Percentiles rank a stretch among this genome's conserved stretches.
Evolutionary conservation across 75 land plant species (phyloP).

Genomic region (Selaginella moellendorffii): DNA sequence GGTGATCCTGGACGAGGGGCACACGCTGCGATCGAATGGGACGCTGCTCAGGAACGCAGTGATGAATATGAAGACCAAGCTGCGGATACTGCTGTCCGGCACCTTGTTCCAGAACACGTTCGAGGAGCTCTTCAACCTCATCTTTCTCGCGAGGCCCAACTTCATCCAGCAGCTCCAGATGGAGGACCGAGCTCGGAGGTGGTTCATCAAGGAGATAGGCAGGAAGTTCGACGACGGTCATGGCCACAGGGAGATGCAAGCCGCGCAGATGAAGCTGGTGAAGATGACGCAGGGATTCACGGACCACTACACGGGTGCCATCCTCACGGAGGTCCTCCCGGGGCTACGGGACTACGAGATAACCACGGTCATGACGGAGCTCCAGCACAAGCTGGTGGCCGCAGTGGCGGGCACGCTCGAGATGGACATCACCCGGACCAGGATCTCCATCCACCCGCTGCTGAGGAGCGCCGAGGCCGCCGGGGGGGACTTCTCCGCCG

Average conservation of each 20-base stretch:
- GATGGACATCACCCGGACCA: neutral
- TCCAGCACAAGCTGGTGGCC: neutral
- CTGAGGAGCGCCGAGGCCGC: neutral
- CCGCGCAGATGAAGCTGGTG: conserved; percentile 23
- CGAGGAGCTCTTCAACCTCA: conserved; percentile 75
- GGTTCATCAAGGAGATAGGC: conserved; percentile 25
- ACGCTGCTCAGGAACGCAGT: conserved; percentile 62
- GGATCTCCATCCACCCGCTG: neutral
- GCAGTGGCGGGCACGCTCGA: neutral
- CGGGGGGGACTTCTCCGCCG: neutral
- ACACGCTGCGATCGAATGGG: conserved; percentile 53
- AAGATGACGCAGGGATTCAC: conserved; percentile 39
- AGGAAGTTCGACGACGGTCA: conserved; percentile 26
- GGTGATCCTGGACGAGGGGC: conserved; percentile 69
- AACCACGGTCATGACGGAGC: neutral
- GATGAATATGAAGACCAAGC: conserved; percentile 50
- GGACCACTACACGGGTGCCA: conserved; percentile 48
- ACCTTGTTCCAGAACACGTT: conserved; percentile 90
- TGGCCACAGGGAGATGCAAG: conserved; percentile 14
- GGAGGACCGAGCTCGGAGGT: conserved; percentile 10
- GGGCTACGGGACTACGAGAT: conserved; percentile 46
- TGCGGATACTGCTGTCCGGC: conserved; percentile 70
- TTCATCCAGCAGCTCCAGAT: conserved; percentile 29
- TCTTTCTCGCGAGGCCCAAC: conserved; percentile 59
- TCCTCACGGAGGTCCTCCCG: conserved; percentile 44